Percentiles rank a stretch among this genome's conserved stretches.
Conservation (phyloP, 441 rosid genomes). For the Arabidopsis hybrid region DNA sequence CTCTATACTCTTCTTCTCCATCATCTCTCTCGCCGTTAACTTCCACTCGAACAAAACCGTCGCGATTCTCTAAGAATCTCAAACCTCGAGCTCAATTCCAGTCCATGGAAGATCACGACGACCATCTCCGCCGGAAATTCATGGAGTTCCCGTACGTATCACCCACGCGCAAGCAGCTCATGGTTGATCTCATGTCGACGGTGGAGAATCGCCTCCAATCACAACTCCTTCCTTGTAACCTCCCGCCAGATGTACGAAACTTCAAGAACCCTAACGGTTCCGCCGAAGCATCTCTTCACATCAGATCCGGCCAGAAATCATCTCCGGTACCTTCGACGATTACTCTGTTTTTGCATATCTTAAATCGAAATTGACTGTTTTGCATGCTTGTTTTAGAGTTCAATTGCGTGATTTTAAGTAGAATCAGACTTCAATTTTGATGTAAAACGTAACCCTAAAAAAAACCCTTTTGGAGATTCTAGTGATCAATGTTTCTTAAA, state of each 20-base stretch:
- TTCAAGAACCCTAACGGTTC: conserved; percentile 58
- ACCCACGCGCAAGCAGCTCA: conserved; percentile 53
- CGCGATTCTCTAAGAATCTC: conserved; percentile 26
- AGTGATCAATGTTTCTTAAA: not conserved
- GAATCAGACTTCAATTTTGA: conserved; percentile 11
- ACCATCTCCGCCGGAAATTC: conserved; percentile 51
- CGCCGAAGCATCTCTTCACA: conserved; percentile 65
- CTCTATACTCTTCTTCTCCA: conserved; percentile 36
- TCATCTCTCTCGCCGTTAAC: conserved; percentile 34
- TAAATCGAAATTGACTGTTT: not conserved
- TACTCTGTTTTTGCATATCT: conserved; percentile 3
- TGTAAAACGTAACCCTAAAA: not conserved
- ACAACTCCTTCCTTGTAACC: conserved; percentile 62
- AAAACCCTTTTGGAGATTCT: not conserved
- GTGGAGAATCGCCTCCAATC: conserved; percentile 63
- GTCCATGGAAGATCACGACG: conserved; percentile 49
- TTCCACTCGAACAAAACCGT: conserved; percentile 30
- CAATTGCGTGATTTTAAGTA: not conserved
- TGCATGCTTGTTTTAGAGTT: conserved; percentile 21
- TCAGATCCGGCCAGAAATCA: conserved; percentile 61
- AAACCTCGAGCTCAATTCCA: conserved; percentile 38
- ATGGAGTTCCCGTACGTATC: conserved; percentile 71
- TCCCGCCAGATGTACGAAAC: conserved; percentile 65
- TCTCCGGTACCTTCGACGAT: conserved; percentile 53
- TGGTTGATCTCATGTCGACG: conserved; percentile 69